Evolutionary conservation across 352 stramenopile species (phyloP).

Genomic region (Pythium graminicola): DNA sequence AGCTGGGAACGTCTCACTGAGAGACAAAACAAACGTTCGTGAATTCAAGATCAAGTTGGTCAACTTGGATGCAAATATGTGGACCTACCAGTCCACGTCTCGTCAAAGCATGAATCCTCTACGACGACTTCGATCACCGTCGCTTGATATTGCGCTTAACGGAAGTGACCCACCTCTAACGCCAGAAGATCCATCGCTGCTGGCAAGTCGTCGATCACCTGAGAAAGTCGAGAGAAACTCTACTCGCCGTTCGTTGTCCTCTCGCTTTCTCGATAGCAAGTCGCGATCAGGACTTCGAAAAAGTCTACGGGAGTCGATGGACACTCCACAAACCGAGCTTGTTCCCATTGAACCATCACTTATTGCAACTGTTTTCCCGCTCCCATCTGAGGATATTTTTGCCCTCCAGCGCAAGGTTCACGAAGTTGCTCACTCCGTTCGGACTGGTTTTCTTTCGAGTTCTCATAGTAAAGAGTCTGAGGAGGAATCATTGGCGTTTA

Average conservation of each 20-base stretch:
- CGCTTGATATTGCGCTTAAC: constrained; percentile 4
- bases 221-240: not conserved
- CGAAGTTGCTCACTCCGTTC: constrained; percentile 63
- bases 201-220: constrained; percentile 1
- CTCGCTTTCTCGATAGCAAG: not conserved
- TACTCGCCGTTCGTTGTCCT: not conserved
- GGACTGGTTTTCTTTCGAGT: constrained; percentile 59
- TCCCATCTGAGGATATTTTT: constrained; percentile 63
- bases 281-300: not conserved
- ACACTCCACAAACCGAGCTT: constrained; percentile 25
- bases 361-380: constrained; percentile 64
- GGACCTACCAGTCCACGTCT: constrained; percentile 37
- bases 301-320: constrained; percentile 10
- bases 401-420: constrained; percentile 69
- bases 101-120: constrained; percentile 9
- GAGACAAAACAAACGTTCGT: constrained; percentile 49
- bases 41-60: constrained; percentile 65
- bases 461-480: constrained; percentile 41
- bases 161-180: constrained; percentile 1
- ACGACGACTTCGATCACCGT: constrained; percentile 5
- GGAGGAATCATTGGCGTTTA: constrained; percentile 59
- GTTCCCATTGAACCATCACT: constrained; percentile 48
- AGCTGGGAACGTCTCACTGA: constrained; percentile 39
- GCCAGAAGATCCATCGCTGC: not conserved
- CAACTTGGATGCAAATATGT: constrained; percentile 71